Evolutionary conservation across 192 early-diverging fungal genomes (phyloP), one percentile per base, ranked within the genome.

Genomic region (Entomortierella beljakovae): DNA sequence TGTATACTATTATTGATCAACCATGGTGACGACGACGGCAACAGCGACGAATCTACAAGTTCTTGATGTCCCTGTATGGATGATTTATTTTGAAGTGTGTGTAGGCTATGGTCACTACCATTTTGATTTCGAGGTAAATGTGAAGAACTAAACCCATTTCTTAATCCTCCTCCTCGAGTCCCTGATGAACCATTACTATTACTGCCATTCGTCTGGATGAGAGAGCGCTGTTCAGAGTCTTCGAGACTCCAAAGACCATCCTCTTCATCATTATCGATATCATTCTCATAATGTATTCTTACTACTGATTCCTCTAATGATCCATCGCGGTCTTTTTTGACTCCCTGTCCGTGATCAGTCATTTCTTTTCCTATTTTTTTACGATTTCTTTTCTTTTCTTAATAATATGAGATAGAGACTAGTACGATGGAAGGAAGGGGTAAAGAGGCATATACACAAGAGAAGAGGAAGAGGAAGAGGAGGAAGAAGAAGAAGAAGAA

Each of bases 1-100:
- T 79, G 75, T 38, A 79, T 7, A 6, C 75, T 68, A 46, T 79
- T 79, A 20, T 69, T 51, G 57, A 59, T 32, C 57, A 22, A 18
- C 56, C 22, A 26, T 16, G 6, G 42, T 46, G 57, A 31, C 58
- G 6, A n/a, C 23, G 34, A 2, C 22, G 6, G 9, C 6, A 29
- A 28, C 31, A 26, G 53, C 6, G 9, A 5, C 18, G 7, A n/a
- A n/a, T n/a, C 37, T 9, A 40, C 13, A 40, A 13, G 20, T 51
- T 46, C 33, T 35, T 64, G 34, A 13, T 7, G 1, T 15, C 8
- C 18, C 10, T 10, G 15, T 15, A 26, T 3, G 2, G 42, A 25
- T 40, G 59, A n/a, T 63, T 63, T 63, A 28, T 51, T 43, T 37
- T 35, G 66, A 13, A 68, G 57, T 6, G 57, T 59, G 33, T 68